These are phyloP conservation scores for Cladosporium phlei DNA, from an alignment of 2,329 filamentous ascomycete genomes.

Conservation along the genomic window DNA sequence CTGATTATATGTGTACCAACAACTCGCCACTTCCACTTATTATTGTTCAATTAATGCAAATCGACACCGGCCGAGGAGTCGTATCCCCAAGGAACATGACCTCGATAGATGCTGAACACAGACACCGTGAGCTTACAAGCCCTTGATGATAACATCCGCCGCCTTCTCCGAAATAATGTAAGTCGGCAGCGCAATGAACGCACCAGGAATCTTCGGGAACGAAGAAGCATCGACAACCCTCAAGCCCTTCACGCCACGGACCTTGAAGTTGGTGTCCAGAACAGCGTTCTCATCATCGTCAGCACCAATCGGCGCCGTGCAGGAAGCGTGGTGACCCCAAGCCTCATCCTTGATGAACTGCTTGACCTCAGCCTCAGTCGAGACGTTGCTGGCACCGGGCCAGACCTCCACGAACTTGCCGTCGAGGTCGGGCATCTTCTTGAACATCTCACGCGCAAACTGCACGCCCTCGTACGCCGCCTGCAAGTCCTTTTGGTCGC, in stretches of 20 bases:
- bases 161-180: conserved; percentile 60
- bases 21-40: too few relatives aligned
- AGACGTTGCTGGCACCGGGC: conserved; percentile 38
- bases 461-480: conserved; percentile 48
- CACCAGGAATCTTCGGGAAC: conserved; percentile 33
- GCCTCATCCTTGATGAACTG: conserved; percentile 41
- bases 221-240: conserved; percentile 18
- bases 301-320: conserved; percentile 50
- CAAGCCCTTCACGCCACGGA: conserved; percentile 16
- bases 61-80: too few relatives aligned
- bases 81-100: too few relatives aligned
- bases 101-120: too few relatives aligned
- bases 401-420: conserved; percentile 30
- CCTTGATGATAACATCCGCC: conserved; percentile 48
- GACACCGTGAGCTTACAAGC: too few relatives aligned
- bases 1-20: too few relatives aligned
- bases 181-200: conserved; percentile 48
- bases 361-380: conserved; percentile 41
- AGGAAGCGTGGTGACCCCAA: conserved; percentile 56
- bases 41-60: too few relatives aligned
- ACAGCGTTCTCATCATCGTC: conserved; percentile 18
- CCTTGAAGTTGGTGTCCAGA: conserved; percentile 16
- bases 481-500: conserved; percentile 42
- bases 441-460: conserved; percentile 21
- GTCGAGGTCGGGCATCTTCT: conserved; percentile 25